These are phyloP conservation scores for Podospora conica DNA, from an alignment of 495 filamentous ascomycete species.

Conservation along the genomic window DNA sequence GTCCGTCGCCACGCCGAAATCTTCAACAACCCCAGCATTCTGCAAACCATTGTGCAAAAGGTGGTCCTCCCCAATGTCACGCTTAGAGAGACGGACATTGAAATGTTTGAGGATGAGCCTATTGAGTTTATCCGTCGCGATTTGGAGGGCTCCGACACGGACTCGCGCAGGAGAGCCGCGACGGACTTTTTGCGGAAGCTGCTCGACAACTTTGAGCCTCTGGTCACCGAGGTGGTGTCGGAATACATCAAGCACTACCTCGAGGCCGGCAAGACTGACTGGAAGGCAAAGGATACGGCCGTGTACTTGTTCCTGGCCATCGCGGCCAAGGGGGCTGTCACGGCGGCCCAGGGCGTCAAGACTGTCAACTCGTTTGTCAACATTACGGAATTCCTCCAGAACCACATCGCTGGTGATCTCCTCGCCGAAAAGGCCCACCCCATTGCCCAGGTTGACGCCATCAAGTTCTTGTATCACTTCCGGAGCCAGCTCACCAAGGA, in stretches of 20 bases:
- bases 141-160: slow-evolving; percentile 91
- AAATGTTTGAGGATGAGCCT: slow-evolving; percentile 95
- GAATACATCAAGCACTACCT: slow-evolving; percentile 78
- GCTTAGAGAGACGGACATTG: slow-evolving; percentile 85
- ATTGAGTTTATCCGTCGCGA: slow-evolving; percentile 97
- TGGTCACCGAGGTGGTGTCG: slow-evolving; percentile 75
- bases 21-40: slow-evolving; percentile 72
- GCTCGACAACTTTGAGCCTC: slow-evolving; percentile 75
- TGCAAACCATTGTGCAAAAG: slow-evolving; percentile 84
- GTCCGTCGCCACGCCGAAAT: slow-evolving; percentile 68
- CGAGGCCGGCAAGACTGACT: slow-evolving; percentile 63
- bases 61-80: slow-evolving; percentile 90
- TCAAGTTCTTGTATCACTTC: slow-evolving; percentile 96
- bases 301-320: slow-evolving; percentile 92
- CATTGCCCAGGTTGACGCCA: slow-evolving; percentile 92
- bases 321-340: slow-evolving; percentile 82
- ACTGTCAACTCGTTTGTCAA: slow-evolving; percentile 79
- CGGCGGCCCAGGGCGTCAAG: slow-evolving; percentile 78
- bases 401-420: slow-evolving; percentile 79
- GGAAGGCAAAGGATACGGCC: slow-evolving; percentile 96
- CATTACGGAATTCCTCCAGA: slow-evolving; percentile 88
- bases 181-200: slow-evolving; percentile 89
- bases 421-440: slow-evolving; percentile 62
- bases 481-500: slow-evolving; percentile 78
- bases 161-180: slow-evolving; percentile 83